These are phyloP conservation scores for Edaphochlamys debaryana DNA, from an alignment of 139 green algal species.

Conservation along the genomic window DNA sequence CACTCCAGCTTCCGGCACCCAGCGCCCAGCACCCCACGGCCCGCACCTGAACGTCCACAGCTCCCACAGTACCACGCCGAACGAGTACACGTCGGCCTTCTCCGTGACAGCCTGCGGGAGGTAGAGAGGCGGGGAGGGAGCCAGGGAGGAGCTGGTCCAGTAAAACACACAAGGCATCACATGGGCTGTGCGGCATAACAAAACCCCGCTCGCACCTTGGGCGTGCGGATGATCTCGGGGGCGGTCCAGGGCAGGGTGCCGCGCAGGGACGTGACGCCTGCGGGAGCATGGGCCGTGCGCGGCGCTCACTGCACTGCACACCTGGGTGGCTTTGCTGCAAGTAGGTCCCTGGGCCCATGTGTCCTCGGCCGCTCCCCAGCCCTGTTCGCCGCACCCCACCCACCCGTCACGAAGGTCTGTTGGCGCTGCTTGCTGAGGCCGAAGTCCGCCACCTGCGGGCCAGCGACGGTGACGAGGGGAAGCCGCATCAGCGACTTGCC, in stretches of 20 bases:
- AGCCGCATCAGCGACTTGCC: no score
- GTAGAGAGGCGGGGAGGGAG: not conserved
- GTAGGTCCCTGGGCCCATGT: no score
- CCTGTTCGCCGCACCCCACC: no score
- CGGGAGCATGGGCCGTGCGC: no score
- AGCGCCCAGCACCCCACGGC: no score
- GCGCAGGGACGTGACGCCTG: slow-evolving; percentile 72
- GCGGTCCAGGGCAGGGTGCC: slow-evolving; percentile 87
- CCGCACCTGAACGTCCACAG: slow-evolving; percentile 68
- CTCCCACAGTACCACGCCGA: slow-evolving; percentile 86
- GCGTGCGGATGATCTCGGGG: slow-evolving; percentile 83
- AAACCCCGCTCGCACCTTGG: no score
- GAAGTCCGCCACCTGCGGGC: slow-evolving; percentile 74
- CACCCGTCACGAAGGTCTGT: slow-evolving; percentile 77
- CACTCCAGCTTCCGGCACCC: not conserved
- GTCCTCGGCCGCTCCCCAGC: no score
- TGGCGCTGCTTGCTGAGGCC: slow-evolving; percentile 76
- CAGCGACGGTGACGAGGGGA: no score
- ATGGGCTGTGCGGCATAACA: no score
- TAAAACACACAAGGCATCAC: not conserved
- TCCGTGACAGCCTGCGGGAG: slow-evolving; percentile 36
- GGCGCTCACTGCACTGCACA: no score
- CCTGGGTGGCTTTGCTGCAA: no score
- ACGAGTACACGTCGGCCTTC: slow-evolving; percentile 74
- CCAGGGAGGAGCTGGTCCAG: not conserved